These are phyloP conservation scores for Cerrena zonata DNA, from an alignment of 1,284 basidiomycete species.

Conservation along the genomic window DNA sequence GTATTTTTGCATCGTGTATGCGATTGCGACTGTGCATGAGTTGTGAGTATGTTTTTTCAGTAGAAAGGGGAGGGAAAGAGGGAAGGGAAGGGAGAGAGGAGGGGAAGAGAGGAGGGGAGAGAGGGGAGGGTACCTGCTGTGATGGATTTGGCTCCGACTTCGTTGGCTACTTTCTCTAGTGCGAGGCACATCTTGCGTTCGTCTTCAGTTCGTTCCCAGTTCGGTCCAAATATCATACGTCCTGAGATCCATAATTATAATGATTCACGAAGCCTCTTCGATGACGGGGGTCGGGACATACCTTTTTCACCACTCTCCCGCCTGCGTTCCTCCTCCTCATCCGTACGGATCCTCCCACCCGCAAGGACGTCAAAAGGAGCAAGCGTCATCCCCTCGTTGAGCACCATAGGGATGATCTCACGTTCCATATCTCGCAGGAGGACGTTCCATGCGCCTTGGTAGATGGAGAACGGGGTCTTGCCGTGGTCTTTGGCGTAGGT, in stretches of 20 bases:
- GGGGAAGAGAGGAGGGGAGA: background rate
- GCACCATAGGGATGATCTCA: conserved; percentile 44
- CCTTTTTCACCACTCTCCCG: conserved; percentile 38
- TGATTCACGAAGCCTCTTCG: background rate
- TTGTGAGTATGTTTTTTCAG: too few species aligned
- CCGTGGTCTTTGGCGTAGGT: conserved; percentile 29
- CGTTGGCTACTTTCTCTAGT: conserved; percentile 41
- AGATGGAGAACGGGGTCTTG: conserved; percentile 41
- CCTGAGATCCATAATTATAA: conserved; percentile 7
- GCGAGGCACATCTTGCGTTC: conserved; percentile 38
- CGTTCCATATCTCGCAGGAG: conserved; percentile 40
- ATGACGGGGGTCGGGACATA: background rate
- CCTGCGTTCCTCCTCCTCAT: conserved; percentile 41
- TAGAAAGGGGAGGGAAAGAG: too few species aligned
- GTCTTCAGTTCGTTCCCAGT: conserved; percentile 38
- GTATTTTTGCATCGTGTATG: conserved; percentile 40
- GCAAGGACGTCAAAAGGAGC: conserved; percentile 50
- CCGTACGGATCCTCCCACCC: conserved; percentile 41
- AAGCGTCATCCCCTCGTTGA: conserved; percentile 29
- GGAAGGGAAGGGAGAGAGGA: too few species aligned
- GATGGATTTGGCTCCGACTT: conserved; percentile 32
- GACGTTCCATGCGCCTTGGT: conserved; percentile 45
- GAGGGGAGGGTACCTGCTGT: conserved; percentile 14
- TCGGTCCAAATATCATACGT: conserved; percentile 22
- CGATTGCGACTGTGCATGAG: conserved; percentile 33